Evolutionary conservation across 345 rosid genomes (phyloP), one percentile per base, ranked within the genome.

Genomic region (Brassica carinata): DNA sequence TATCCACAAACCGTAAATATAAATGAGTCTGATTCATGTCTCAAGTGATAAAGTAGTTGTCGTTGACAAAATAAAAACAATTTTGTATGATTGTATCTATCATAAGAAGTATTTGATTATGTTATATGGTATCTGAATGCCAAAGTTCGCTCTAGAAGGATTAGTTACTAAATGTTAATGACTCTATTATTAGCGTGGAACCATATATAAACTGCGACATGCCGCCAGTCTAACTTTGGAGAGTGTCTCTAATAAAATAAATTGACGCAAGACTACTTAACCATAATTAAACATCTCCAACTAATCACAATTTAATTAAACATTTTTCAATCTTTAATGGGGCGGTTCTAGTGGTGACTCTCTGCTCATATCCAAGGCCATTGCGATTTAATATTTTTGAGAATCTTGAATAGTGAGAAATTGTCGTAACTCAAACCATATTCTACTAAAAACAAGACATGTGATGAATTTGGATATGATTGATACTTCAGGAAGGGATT

Each of bases 221-320:
- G 23, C 23, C 23, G 23, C 23, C 23, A 19, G 23, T 19, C 23
- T 19, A 19, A 19, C 23, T 19, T 72, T 34, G 64, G 66, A 26
- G 58, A 38, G 48, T 40, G 48, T 40, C 48, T 40, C 13, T 40
- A 40, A 40, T 40, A 8, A 8, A 40, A 40, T 40, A 40, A 40
- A 30, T 53, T 67, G 61, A 79, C 48, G 74, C 69, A 79, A 74
- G 74, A 67, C 73, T 67, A 31, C 73, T 18, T 71, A 31, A 79
- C 64, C 27, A 8, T 29, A 30, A 67, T 67, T 59, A 73, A 79
- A 79, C 55, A 73, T 79, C 10, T 58, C 8, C 48, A 73, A 67
- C 62, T 72, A 79, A 79, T 73, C 70, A 67, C 40, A 79, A 2
- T 30, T 67, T 8, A 79, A 78, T 79, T 74, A 68, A 68, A 79